These are phyloP conservation scores for Tremella mesenterica DNA, from an alignment of 768 basidiomycete genomes.

Conservation along the genomic window DNA sequence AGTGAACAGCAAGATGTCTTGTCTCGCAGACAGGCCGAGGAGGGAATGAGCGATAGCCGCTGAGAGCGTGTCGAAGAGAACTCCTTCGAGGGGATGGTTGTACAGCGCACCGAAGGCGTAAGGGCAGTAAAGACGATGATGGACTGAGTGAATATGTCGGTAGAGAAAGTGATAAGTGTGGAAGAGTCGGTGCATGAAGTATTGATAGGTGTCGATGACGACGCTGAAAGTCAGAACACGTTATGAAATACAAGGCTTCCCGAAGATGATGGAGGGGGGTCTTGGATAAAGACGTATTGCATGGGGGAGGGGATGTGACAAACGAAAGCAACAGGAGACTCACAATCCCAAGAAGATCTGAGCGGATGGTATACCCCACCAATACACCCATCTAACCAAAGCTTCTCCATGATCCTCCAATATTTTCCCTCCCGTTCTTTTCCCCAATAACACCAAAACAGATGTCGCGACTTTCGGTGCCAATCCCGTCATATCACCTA, in stretches of 20 bases:
- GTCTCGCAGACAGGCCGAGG: constrained; percentile 64
- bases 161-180: constrained; percentile 86
- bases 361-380: constrained; percentile 76
- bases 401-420: constrained; percentile 45
- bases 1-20: constrained; percentile 72
- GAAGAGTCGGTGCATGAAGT: constrained; percentile 86
- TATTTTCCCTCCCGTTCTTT: constrained; percentile 45
- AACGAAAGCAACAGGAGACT: constrained; percentile 45
- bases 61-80: constrained; percentile 77
- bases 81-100: constrained; percentile 93
- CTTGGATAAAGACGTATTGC: neutral
- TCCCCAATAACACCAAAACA: constrained; percentile 47
- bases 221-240: constrained; percentile 53
- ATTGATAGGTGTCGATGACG: constrained; percentile 95
- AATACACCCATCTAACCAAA: constrained; percentile 64
- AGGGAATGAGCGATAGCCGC: constrained; percentile 65
- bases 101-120: constrained; percentile 95
- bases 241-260: neutral
- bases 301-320: neutral
- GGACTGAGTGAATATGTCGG: constrained; percentile 81
- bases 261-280: neutral
- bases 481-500: constrained; percentile 34
- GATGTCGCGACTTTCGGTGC: constrained; percentile 46
- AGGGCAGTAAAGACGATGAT: constrained; percentile 92
- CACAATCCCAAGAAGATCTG: constrained; percentile 77